These are phyloP conservation scores for Phoma sp. DNA, from an alignment of 2,329 filamentous ascomycete species.

Conservation along the genomic window DNA sequence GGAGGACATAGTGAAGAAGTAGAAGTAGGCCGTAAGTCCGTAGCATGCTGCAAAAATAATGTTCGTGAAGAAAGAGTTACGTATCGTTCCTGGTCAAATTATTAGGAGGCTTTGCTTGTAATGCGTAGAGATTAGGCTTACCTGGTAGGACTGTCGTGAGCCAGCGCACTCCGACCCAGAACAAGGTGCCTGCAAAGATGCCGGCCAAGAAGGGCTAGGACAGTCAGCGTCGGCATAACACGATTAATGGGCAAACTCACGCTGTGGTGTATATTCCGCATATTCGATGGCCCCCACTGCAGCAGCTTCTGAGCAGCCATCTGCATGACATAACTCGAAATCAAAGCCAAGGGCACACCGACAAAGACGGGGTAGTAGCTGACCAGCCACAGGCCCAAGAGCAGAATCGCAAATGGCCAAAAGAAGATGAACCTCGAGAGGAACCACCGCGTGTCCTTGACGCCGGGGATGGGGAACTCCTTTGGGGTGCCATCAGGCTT, in stretches of 20 bases:
- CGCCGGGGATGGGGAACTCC: constrained; percentile 75
- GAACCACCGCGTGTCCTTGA: constrained; percentile 80
- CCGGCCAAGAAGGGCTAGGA: constrained; percentile 85
- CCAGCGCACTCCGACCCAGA: constrained; percentile 81
- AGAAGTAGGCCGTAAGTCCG: constrained; percentile 81
- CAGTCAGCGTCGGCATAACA: constrained; percentile 15
- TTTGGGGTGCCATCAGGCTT: constrained; percentile 77
- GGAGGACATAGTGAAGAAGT: constrained; percentile 80
- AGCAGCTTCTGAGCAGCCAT: constrained; percentile 79
- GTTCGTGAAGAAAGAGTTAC: constrained; percentile 76
- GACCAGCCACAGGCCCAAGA: constrained; percentile 73
- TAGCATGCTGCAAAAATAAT: constrained; percentile 73
- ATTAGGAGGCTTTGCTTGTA: constrained; percentile 33
- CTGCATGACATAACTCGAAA: constrained; percentile 74
- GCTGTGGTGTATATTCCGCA: constrained; percentile 89
- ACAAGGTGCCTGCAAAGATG: constrained; percentile 87
- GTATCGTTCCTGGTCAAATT: constrained; percentile 66
- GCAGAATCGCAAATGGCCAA: constrained; percentile 82
- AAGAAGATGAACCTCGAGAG: constrained; percentile 88
- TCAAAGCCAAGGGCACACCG: constrained; percentile 74
- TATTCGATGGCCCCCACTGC: constrained; percentile 83
- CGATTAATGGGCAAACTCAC: constrained; percentile 55
- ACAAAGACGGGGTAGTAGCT: constrained; percentile 77
- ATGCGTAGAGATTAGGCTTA: constrained; percentile 51
- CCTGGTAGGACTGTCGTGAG: constrained; percentile 75